Evolutionary conservation across 78 protist species (phyloP), one percentile per base, ranked within the genome.

Genomic region (Diacronema lutheri): DNA sequence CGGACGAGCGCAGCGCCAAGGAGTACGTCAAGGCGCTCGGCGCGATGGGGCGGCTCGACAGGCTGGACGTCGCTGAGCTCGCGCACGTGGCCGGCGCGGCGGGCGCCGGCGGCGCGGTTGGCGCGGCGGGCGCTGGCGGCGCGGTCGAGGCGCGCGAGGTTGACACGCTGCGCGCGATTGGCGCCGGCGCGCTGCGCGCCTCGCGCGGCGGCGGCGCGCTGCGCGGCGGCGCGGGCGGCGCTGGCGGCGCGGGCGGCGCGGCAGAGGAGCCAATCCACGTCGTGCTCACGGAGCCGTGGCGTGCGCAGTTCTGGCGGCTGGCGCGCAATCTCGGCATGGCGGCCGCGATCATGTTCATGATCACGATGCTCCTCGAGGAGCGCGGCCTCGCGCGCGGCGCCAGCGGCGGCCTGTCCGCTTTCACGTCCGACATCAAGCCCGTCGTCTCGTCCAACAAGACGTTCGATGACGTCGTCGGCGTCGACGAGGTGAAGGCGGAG

Each of bases 401-500:
- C 62, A 13, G 25, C 25, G 2, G 6, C n/a, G 66, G 66, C 66
- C 66, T 61, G 3, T 50, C 50, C 26, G 76, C 40, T 55, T 61
- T 61, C 68, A 13, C 72, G 1, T 21, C 33, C 31, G 76, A 68
- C 16, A 55, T 68, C 16, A 44, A 68, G 55, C 76, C 76, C 16
- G 76, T 68, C 21, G 14, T 1, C n/a, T 29, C 31, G 50, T 68
- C 76, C 6, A 0, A 50, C n/a, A 68, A 68, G 55, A 44, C 40
- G 16, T 88, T 88, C 82, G 7, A 38, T 6, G 88, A 88, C 33
- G 82, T 88, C 50, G 20, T 19, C 33, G 88, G 87, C 38, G 80
- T 14, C 40, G 77, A 62, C 33, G 88, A 88, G 73, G 82, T 56
- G 40, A 77, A 93, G 81, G 72, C 61, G 6, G 98, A 96, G 72